Base-by-base conservation (phyloP, 2,329 filamentous ascomycete genomes). In the Aureobasidium sp. region DNA sequence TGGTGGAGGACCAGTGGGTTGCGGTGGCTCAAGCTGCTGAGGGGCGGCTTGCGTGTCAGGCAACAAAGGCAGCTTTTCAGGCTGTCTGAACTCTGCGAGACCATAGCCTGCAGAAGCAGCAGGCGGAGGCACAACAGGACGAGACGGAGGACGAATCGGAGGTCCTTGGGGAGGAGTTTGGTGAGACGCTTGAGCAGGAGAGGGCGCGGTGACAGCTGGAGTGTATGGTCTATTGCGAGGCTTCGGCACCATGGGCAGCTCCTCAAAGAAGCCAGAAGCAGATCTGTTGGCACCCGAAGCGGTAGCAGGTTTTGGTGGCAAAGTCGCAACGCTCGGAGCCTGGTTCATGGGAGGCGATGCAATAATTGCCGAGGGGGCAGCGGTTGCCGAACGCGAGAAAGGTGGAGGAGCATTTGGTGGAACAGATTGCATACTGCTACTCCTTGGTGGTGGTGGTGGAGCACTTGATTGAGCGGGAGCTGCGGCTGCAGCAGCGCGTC, bases 401-500 rank as follows among this genome's bases (percentile, higher is more conserved):
- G 64, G 60, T 31, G 61, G 61, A 9, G 55, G 62, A 9, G 50
- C 59, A 23, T 46, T 62, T 62, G 29, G 62, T 19, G 70, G 85
- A 80, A 69, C 27, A 33, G 51, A 42, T 21, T 42, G 51, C 63
- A 64, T 64, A 50, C 86, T 89, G 63, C 80, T 83, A 66, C 80
- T 88, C 66, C 87, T 79, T 15, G 80, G 79, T 13, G 81, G 81
- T 4, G 84, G 83, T 37, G 79, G 76, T 15, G 80, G 78, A 13
- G 64, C 62, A 31, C 53, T 57, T 50, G 62, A 43, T 19, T 61
- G 58, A 40, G 76, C 69, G 6, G 76, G 42, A 0, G 70, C 33
- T 79, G 74, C 54, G 67, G 73, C 66, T 59, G 65, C 66, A 37
- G 74, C 69, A 51, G 74, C 70, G 60, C 77, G 88, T 86, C 71